Conservation (phyloP, 768 basidiomycete species). For the Inosperma sp. region DNA sequence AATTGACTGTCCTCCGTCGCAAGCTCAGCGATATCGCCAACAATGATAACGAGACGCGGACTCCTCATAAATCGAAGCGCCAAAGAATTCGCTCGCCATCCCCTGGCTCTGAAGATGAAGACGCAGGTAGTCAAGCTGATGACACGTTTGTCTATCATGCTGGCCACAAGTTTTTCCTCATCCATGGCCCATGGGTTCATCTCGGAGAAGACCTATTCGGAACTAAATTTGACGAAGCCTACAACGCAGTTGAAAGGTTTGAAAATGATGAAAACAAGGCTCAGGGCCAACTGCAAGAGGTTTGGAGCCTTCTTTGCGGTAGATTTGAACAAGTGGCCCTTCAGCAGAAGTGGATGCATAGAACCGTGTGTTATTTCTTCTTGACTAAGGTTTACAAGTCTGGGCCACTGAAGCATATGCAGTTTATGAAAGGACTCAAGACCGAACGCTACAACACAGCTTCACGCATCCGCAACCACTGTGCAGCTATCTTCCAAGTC, state of each 20-base stretch:
- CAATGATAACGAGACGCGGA: conserved; percentile 1
- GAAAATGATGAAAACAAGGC: background rate
- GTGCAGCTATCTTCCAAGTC: background rate
- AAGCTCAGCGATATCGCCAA: conserved; percentile 14
- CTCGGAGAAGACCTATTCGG: background rate
- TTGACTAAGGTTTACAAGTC: background rate
- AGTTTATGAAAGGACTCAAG: conserved; percentile 6
- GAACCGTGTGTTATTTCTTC: background rate
- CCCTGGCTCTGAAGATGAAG: conserved; percentile 7
- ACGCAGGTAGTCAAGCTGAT: background rate
- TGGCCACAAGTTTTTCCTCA: conserved; percentile 15
- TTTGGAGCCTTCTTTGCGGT: background rate
- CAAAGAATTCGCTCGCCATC: conserved; percentile 3
- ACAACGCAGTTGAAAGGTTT: background rate
- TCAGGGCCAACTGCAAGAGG: background rate
- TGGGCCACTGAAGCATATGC: background rate
- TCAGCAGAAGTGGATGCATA: background rate
- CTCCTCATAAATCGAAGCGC: conserved; percentile 5
- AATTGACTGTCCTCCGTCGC: conserved; percentile 12
- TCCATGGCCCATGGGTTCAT: conserved; percentile 14
- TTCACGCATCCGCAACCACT: background rate
- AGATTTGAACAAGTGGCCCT: background rate
- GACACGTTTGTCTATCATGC: conserved; percentile 13
- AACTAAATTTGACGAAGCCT: conserved; percentile 1
- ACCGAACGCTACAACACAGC: conserved; percentile 1